Percentiles rank a stretch among this genome's conserved stretches.
Evolutionary conservation across 2,329 filamentous ascomycete genomes (phyloP).

Genomic region (Didymella exigua): DNA sequence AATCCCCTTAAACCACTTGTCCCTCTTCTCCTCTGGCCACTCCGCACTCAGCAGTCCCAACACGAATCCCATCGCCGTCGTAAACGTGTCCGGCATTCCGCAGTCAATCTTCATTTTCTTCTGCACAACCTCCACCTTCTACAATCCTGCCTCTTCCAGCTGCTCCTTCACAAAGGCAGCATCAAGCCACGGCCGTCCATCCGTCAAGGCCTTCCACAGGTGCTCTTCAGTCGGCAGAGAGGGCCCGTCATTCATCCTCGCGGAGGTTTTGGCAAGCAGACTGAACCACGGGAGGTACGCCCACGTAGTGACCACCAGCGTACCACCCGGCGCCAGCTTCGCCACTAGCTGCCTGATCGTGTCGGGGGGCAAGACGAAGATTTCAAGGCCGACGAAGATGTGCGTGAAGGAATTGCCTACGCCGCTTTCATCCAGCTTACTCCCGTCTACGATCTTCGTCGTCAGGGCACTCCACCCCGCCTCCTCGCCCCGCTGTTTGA

Average conservation of each 20-base stretch:
- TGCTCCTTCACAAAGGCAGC: constrained; percentile 15
- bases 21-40: constrained; percentile 28
- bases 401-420: constrained; percentile 21
- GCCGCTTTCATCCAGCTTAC: background rate
- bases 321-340: constrained; percentile 23
- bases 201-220: constrained; percentile 15
- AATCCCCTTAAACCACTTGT: constrained; percentile 14
- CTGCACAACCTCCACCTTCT: constrained; percentile 17
- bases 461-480: constrained; percentile 28
- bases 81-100: constrained; percentile 25
- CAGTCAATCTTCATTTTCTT: constrained; percentile 9
- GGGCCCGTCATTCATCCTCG: constrained; percentile 5
- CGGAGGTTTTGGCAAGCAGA: constrained; percentile 13
- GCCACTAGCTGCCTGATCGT: constrained; percentile 8
- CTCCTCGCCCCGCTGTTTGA: constrained; percentile 17
- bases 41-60: constrained; percentile 19
- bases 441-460: constrained; percentile 26
- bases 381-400: constrained; percentile 31
- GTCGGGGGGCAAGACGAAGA: constrained; percentile 25
- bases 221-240: constrained; percentile 12
- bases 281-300: constrained; percentile 22
- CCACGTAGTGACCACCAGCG: constrained; percentile 33
- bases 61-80: constrained; percentile 26
- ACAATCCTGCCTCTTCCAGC: constrained; percentile 25
- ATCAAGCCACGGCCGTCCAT: constrained; percentile 18